Evolutionary conservation across 345 rosid genomes (phyloP).

Genomic region (Eucalyptus pauciflora): DNA sequence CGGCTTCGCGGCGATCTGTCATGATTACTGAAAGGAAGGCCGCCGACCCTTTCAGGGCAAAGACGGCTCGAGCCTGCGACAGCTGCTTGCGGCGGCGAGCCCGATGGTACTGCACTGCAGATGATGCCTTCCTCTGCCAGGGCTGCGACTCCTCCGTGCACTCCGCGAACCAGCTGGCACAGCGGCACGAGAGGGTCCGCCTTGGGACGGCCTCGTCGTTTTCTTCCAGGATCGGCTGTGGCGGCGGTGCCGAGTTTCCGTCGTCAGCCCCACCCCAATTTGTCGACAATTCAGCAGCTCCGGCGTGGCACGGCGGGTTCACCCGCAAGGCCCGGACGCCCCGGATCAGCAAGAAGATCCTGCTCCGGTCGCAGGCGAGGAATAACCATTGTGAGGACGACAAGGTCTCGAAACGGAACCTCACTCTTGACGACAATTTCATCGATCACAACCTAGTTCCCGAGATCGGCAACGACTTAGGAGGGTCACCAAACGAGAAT

Average conservation of each 20-base stretch:
- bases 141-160: constrained; percentile 52
- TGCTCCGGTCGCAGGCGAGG: not conserved
- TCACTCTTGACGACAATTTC: not conserved
- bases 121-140: constrained; percentile 69
- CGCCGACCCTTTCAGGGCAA: constrained; percentile 15
- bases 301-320: constrained; percentile 71
- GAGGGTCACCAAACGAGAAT: constrained; percentile 11
- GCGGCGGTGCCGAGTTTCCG: not conserved
- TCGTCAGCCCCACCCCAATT: not conserved
- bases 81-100: constrained; percentile 39
- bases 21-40: not conserved
- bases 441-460: constrained; percentile 12
- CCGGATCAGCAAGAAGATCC: not conserved
- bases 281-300: constrained; percentile 2
- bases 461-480: constrained; percentile 41
- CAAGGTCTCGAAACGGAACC: not conserved
- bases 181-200: constrained; percentile 55
- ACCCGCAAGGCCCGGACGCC: constrained; percentile 74
- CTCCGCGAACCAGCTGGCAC: constrained; percentile 53
- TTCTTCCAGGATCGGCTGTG: not conserved
- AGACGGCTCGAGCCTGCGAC: constrained; percentile 38
- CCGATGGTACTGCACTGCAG: constrained; percentile 50
- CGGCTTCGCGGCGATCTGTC: not conserved
- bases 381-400: not conserved
- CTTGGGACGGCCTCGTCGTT: constrained; percentile 35